Base-by-base conservation (phyloP, 495 filamentous ascomycete genomes). In the Aspergillus egyptiacus region DNA sequence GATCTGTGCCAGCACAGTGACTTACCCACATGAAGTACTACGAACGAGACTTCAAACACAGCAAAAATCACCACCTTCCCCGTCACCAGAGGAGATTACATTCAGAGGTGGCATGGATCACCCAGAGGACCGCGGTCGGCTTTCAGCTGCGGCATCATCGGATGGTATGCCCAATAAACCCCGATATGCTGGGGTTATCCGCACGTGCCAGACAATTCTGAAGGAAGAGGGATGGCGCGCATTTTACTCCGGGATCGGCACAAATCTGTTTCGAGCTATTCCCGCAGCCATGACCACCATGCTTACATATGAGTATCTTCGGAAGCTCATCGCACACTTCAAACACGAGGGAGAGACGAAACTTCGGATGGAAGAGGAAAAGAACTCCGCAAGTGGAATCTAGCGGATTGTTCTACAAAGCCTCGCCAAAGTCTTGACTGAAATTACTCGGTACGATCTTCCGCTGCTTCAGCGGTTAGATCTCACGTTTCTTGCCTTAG, bases 161-260 rank as follows among this genome's bases (percentile, higher is more conserved):
- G 76, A 80, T 43, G 77, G 78, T 15, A 76, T 78, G 73, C 67
- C 66, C 19, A 77, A 75, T 39, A 54, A 70, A 27, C 85, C 87
- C 19, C 83, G 87, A 43, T 97, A 97, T 63, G 73, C 69, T 50
- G 93, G 93, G 22, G 76, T 95, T 23, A 56, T 90, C n/a, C 81
- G 79, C 57, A 96, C 91, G 4, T 87, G 81, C 61, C 80, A 82
- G 54, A 89, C 83, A 2, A 96, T 99, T 37, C 64, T 95, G 27
- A 69, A 73, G 18, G 93, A 99, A 66, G 93, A 99, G 65, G 93
- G 93, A 2, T 96, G 94, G 90, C 76, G 85, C 40, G 94, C 90
- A 6, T 96, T 99, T 62, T 99, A 99, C 62, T 89, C 89, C 17
- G 93, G 93, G 22, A 94, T 99, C 79, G 94, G 93, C 28, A 95